phyloP scores from a whole-genome alignment of 2,329 filamentous ascomycete genomes.

The Alternaria solani region DNA sequence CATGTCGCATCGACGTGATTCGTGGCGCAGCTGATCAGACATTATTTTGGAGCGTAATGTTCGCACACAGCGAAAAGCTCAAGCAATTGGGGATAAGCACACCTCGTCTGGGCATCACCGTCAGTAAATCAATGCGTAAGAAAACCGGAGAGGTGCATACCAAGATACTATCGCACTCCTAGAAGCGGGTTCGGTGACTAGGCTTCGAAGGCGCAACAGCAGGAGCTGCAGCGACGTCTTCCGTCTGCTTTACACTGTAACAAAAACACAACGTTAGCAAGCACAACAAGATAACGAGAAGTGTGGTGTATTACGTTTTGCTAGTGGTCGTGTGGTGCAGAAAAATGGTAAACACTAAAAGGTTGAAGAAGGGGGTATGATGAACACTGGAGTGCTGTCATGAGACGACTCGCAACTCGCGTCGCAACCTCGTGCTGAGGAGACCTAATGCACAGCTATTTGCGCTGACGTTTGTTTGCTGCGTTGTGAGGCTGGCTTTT shows the following conservation, averaged over 20 bases:
- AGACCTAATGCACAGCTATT: conserved; percentile 25
- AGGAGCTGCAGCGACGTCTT: conserved; percentile 11
- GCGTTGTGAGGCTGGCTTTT: conserved; percentile 45
- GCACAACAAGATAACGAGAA: conserved; percentile 20
- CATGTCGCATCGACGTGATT: neutral
- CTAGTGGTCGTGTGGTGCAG: conserved; percentile 32
- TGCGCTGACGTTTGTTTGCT: conserved; percentile 44
- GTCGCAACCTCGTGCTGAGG: conserved; percentile 12
- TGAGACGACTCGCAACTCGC: neutral
- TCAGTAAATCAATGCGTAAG: conserved; percentile 1
- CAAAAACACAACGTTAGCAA: conserved; percentile 15
- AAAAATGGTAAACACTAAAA: conserved; percentile 26
- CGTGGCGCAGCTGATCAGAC: conserved; percentile 4
- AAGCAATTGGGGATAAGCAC: conserved; percentile 7
- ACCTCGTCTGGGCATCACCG: conserved; percentile 12
- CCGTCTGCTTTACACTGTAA: conserved; percentile 24
- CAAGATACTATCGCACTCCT: conserved; percentile 15
- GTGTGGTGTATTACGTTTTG: conserved; percentile 42
- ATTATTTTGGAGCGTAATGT: conserved; percentile 12
- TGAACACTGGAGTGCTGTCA: conserved; percentile 13
- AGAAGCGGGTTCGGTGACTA: conserved; percentile 25
- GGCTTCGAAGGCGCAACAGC: conserved; percentile 15
- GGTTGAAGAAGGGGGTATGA: conserved; percentile 18
- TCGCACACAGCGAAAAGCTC: conserved; percentile 2
- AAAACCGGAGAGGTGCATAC: conserved; percentile 2